Evolutionary conservation across 176 grass and related monocot genomes (phyloP), one percentile per base, ranked within the genome.

Genomic region (Eremochloa ophiuroides): DNA sequence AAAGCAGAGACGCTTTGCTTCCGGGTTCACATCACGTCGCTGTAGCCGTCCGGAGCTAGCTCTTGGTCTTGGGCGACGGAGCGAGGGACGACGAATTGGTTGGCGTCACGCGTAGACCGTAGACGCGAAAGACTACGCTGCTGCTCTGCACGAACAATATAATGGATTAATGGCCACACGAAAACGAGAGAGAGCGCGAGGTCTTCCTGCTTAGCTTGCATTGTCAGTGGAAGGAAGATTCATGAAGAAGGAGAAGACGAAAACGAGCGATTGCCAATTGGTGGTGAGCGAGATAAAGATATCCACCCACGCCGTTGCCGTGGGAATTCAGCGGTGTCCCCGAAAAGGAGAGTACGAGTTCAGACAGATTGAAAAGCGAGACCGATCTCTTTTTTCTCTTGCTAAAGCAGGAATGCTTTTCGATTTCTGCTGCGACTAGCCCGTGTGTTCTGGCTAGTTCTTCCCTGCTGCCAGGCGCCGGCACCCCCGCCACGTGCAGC

Each of bases 171-270:
- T 42, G 82, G 61, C 46, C 81, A 38, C 29, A 37, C n/a, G 17
- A 60, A 60, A 58, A 25, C 53, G 37, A 50, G 13, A 42, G 2
- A 10, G 1, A 15, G 2, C 4, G 0, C 37, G 7, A n/a, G 3
- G 4, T 8, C 50, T 53, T 8, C 51, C 51, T n/a, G 51, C 51
- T 55, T 23, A 10, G 29, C 28, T 35, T 10, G 14, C 64, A 6
- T 34, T 74, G 69, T 88, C 48, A 89, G 71, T 62, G 51, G 62
- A 77, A 62, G 51, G 62, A 77, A 62, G 40, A 59, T 62, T 75
- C 40, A n/a, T 41, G 51, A 6, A 10, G 20, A 10, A 27, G 33
- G 17, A 46, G 62, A 23, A 18, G 63, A 82, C n/a, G n/a, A n/a
- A n/a, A n/a, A n/a, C n/a, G n/a, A n/a, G n/a, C n/a, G n/a, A n/a